These are phyloP conservation scores for Austroboletus niveus DNA, from an alignment of 1,284 basidiomycete species.

Conservation along the genomic window DNA sequence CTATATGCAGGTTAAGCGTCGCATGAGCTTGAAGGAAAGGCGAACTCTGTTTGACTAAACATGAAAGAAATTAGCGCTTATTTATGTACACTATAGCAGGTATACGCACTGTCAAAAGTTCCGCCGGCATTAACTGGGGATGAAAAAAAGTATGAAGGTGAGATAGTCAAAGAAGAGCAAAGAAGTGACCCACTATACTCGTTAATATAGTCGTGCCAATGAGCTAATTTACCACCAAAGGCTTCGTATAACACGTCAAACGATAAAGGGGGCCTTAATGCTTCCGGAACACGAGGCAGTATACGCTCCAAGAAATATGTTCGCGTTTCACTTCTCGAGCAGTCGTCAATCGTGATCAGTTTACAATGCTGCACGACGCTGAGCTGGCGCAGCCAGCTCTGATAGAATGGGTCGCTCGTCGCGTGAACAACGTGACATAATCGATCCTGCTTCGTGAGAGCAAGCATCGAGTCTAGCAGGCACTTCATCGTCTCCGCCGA, in stretches of 20 bases:
- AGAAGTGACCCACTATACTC: slow-evolving; percentile 57
- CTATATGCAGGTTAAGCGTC: slow-evolving; percentile 70
- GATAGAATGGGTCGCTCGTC: slow-evolving; percentile 82
- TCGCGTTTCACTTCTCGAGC: slow-evolving; percentile 65
- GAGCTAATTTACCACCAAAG: slow-evolving; percentile 79
- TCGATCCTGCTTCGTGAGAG: slow-evolving; percentile 80
- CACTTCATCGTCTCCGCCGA: slow-evolving; percentile 79
- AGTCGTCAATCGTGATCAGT: slow-evolving; percentile 79
- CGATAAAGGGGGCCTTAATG: slow-evolving; percentile 48
- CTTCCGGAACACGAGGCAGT: slow-evolving; percentile 59
- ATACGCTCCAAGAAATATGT: slow-evolving; percentile 63
- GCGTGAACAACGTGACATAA: slow-evolving; percentile 82
- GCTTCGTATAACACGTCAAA: slow-evolving; percentile 74
- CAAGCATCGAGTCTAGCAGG: slow-evolving; percentile 78
- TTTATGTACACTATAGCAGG: background rate
- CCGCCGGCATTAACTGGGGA: slow-evolving; percentile 33
- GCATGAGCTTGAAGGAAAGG: slow-evolving; percentile 77
- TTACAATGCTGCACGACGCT: slow-evolving; percentile 81
- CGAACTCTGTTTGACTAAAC: slow-evolving; percentile 65
- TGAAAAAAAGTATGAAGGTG: background rate
- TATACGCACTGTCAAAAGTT: slow-evolving; percentile 31
- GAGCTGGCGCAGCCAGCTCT: slow-evolving; percentile 74
- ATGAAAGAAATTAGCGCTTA: slow-evolving; percentile 5
- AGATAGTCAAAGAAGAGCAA: slow-evolving; percentile 1
- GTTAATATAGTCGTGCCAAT: slow-evolving; percentile 74